Evolutionary conservation across 306 rosid genomes (phyloP).

Genomic region (Oxytropis ochrocephala): DNA sequence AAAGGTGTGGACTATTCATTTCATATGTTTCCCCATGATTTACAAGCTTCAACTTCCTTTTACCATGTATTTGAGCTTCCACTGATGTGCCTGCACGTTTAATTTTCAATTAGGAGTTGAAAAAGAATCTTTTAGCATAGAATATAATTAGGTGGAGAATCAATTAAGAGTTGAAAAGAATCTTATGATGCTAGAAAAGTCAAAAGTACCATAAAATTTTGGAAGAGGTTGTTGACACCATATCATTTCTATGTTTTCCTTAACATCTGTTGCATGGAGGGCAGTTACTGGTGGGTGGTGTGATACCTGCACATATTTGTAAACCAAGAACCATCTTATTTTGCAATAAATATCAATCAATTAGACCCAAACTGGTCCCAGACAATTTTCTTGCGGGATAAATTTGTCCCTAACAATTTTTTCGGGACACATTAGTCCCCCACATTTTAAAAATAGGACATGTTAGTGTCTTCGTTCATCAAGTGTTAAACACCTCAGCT

Average conservation of each 20-base stretch:
- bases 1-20: conserved; percentile 65
- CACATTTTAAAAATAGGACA: no score
- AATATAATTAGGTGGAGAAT: no score
- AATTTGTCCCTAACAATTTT: no score
- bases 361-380: no score
- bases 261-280: conserved; percentile 78
- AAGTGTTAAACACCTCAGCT: no score
- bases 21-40: conserved; percentile 83
- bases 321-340: neutral
- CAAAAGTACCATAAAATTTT: conserved; percentile 55
- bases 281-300: conserved; percentile 94
- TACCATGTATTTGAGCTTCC: conserved; percentile 64
- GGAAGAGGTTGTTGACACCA: conserved; percentile 72
- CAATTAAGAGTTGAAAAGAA: neutral
- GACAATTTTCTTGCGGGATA: no score
- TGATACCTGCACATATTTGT: conserved; percentile 48
- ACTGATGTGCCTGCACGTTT: conserved; percentile 60
- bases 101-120: neutral
- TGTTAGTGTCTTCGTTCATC: no score
- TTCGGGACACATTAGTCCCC: no score
- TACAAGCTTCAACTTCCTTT: conserved; percentile 55
- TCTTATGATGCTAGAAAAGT: neutral
- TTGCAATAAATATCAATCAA: no score
- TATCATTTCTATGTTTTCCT: conserved; percentile 54
- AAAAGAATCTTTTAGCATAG: neutral